These are phyloP conservation scores for Phialophora macrospora DNA, from an alignment of 2,329 filamentous ascomycete genomes.

Conservation along the genomic window DNA sequence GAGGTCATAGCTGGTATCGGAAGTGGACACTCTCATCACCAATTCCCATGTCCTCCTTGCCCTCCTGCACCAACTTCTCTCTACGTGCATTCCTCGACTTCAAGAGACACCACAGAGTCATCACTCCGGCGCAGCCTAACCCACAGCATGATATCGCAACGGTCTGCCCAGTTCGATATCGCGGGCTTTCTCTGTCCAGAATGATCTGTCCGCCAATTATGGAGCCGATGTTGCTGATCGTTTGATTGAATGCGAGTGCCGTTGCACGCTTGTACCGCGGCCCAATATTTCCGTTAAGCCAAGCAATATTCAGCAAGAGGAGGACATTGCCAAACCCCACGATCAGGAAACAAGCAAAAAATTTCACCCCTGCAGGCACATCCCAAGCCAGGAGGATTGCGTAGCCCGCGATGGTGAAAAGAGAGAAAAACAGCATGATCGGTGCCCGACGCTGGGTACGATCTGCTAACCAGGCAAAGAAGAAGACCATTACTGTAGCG, in stretches of 20 bases:
- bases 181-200: conserved; percentile 1
- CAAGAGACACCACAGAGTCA: neutral
- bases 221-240: conserved; percentile 2
- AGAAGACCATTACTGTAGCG: conserved; percentile 66
- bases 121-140: neutral
- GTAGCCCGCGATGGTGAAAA: conserved; percentile 4
- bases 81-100: neutral
- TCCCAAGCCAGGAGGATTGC: conserved; percentile 2
- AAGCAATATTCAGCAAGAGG: conserved; percentile 6
- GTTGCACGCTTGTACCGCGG: conserved; percentile 17
- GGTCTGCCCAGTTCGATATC: conserved; percentile 7
- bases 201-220: conserved; percentile 9
- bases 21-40: conserved; percentile 12
- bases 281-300: conserved; percentile 7
- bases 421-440: conserved; percentile 50
- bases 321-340: neutral
- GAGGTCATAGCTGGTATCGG: conserved; percentile 4
- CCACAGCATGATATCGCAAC: conserved; percentile 2
- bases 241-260: conserved; percentile 3
- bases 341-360: conserved; percentile 4
- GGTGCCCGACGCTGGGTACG: conserved; percentile 66
- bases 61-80: neutral
- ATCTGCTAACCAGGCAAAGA: conserved; percentile 69
- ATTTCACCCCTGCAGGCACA: conserved; percentile 2
- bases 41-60: neutral